Base-by-base conservation (phyloP, 208 protist species). In the Trypanosoma avium region DNA sequence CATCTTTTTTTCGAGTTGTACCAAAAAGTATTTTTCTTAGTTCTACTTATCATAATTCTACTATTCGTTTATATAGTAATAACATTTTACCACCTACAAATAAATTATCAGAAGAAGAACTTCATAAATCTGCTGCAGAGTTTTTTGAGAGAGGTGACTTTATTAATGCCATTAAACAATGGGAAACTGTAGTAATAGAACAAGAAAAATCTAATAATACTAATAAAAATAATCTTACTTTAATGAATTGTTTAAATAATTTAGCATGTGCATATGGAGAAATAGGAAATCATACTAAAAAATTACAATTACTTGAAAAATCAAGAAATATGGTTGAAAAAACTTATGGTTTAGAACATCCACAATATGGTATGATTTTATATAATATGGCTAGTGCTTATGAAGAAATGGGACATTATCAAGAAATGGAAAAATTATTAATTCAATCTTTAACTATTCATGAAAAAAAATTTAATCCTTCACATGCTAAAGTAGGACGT, bases 261-360 rank as follows among this genome's bases (percentile, higher is more conserved):
- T 75, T 95, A 30, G 90, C 90, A n/a, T 93, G 84, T 56, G 84
- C 81, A 27, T 95, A 95, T 61, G 86, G 90, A 6, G 83, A 93
- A 42, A 75, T 90, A 15, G 90, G 90, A 9, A 50, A 95, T 74
- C 75, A 82, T 59, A 56, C 57, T 29, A 85, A 78, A 52, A 92
- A 95, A 67, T 64, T 90, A 40, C 58, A 84, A 60, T 61, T 95
- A 30, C 85, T 95, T 56, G 78, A 88, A 61, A 75, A 72, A 13
- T 88, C 84, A 30, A 73, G 58, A 13, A 50, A 84, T 19, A 79
- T 93, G 53, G 85, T 93, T 26, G 38, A 61, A 54, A 8, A 62
- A 8, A 68, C 84, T 13, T 92, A 93, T 73, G 86, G 90, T 52
- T 66, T 35, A 30, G 75, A 87, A 24, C 90, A 95, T 67, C 90